Evolutionary conservation across 768 basidiomycete species (phyloP), one percentile per base, ranked within the genome.

Genomic region (Tricholomella constricta): DNA sequence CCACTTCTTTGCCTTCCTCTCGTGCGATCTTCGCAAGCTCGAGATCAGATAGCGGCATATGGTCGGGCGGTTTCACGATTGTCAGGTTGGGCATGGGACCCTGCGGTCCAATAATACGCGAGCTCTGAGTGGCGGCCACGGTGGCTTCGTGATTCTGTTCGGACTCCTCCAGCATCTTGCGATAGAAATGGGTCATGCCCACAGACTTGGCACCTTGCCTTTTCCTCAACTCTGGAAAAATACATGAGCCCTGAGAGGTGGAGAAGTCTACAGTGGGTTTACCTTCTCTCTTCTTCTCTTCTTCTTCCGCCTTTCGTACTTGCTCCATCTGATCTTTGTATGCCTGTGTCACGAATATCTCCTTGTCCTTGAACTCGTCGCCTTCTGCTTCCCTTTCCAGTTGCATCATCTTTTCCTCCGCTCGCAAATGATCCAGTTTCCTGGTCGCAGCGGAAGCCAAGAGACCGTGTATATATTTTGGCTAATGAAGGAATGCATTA

Each of bases 341-440:
- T 20, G 92, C 94, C 63, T 94, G 91, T 0, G 97, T 99, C 45
- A 98, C 96, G 63, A 98, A 99, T n/a, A 85, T 79, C 49, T 98
- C 97, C 75, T 95, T 98, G 74, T 92, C 97, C 51, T 80, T 80
- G 67, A 92, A 99, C 67, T 94, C 82, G 56, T 94, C 94, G 0
- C 97, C 97, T 72, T 99, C 97, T 17, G 80, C 74, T 71, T 95
- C 92, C 19, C 97, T 82, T 69, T 98, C 97, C 38, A 83, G 80
- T 67, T 95, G 91, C 66, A 98, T 88, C 89, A 96, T 89, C 78
- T 98, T 98, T 72, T 98, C 96, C 70, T 99, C 97, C 0, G 97
- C 97, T 48, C 94, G 80, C 10, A 98, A 72, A 62, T 91, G 82
- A 68, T 99, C 97, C 43, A 96, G 69, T 62, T 86, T 84, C 22